Evolutionary conservation across 2,329 filamentous ascomycete genomes (phyloP).

Genomic region (Tolypocladium sp.): DNA sequence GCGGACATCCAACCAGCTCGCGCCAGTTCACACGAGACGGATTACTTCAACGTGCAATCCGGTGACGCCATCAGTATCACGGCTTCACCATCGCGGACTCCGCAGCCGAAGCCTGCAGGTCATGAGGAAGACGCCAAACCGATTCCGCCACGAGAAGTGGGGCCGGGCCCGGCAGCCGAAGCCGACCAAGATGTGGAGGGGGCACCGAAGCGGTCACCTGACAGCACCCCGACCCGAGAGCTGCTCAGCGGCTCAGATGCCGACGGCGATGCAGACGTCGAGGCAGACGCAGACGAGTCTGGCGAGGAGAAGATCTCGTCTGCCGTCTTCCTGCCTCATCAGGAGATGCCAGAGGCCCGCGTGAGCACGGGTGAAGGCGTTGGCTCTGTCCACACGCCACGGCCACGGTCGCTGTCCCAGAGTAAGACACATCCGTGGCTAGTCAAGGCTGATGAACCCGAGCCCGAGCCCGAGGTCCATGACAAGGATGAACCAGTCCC

Average conservation of each 20-base stretch:
- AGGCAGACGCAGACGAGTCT: conserved; percentile 45
- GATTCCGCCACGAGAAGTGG: conserved; percentile 12
- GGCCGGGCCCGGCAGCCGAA: conserved; percentile 12
- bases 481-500: conserved; percentile 13
- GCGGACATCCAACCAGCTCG: background rate
- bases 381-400: conserved; percentile 35
- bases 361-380: conserved; percentile 18
- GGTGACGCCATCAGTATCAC: background rate
- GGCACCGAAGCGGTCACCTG: conserved; percentile 26
- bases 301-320: conserved; percentile 83
- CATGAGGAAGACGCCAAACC: conserved; percentile 12
- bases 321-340: conserved; percentile 72
- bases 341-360: conserved; percentile 36
- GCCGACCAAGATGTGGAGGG: conserved; percentile 16
- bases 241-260: conserved; percentile 20
- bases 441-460: conserved; percentile 46
- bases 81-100: conserved; percentile 7
- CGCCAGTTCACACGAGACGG: background rate
- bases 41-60: conserved; percentile 10
- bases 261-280: conserved; percentile 15
- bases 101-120: conserved; percentile 8
- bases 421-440: conserved; percentile 41
- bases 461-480: conserved; percentile 20
- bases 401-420: conserved; percentile 31
- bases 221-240: conserved; percentile 27